Base-by-base conservation (phyloP, 163 green algal species). In the Volvox carteri region DNA sequence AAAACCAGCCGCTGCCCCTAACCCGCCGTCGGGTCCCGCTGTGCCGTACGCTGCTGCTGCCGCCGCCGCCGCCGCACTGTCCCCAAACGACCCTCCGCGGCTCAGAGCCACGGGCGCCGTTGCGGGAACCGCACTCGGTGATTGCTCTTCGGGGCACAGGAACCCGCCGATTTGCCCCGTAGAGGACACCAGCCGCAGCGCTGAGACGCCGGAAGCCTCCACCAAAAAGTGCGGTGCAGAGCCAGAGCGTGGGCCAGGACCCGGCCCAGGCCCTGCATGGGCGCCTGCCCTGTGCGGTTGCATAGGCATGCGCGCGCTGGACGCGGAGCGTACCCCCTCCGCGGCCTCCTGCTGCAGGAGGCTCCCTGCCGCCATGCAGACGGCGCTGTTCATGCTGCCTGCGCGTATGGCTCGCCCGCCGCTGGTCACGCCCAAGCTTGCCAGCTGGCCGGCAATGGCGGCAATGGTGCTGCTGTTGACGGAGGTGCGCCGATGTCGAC, bases 391-490 rank as follows among this genome's bases (percentile, higher is more conserved):
- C 7, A 72, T 19, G 54, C 39, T 86, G 56, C 78, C 56, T 25
- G 7, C 56, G 7, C 41, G 41, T 9, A 52, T 23, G 21, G 54
- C 23, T 16, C 18, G 28, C 7, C 54, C 77, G 58, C 39, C 42
- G 78, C 78, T 37, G 25, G 52, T 18, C 8, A 73, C 30, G 1
- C 56, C 56, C 39, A 46, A 18, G 78, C 28, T 50, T 25, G 58
- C 56, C 39, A 76, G 78, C 39, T 80, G 48, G 4, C 54, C 44
- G 16, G 79, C 79, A 42, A 78, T 33, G 28, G 78, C 78, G 3
- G 56, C 78, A 5, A 87, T 42, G 60, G 28, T 78, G 79, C 79
- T 50, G 62, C 62, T 78, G 62, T 70, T 87, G 30, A 39, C 30
- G 42, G 56, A 77, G 62, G 30, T 21, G 0, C 78, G 58, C 35